phyloP scores from a whole-genome alignment of 1,139 yeast genomes.

The Taphrina populina region DNA sequence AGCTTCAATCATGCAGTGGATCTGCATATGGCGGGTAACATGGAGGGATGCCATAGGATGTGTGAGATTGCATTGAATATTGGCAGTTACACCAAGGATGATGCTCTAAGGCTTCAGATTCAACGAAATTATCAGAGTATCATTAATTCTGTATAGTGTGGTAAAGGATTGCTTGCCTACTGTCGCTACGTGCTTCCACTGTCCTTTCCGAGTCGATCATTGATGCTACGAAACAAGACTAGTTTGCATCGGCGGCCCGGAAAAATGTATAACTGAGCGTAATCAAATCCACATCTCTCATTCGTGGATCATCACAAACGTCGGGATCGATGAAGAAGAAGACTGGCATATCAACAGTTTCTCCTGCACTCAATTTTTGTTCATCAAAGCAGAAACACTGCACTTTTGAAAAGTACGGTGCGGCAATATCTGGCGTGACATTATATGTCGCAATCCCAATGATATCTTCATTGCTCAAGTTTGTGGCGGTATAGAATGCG shows the following conservation, averaged over 20 bases:
- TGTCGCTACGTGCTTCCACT: too few species aligned
- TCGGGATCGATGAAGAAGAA: conserved; percentile 98
- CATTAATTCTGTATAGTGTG: conserved; percentile 4
- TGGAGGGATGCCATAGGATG: conserved; percentile 35
- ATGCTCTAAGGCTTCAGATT: conserved; percentile 2
- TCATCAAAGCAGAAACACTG: conserved; percentile 99
- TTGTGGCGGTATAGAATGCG: conserved; percentile 92
- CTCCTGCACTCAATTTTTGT: conserved; percentile 89
- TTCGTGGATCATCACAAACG: conserved; percentile 87
- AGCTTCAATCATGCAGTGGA: conserved; percentile 39
- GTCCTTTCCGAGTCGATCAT: too few species aligned
- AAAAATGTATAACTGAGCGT: conserved; percentile 92
- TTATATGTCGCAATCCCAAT: conserved; percentile 52
- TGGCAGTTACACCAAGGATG: conserved; percentile 22
- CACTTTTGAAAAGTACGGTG: conserved; percentile 92
- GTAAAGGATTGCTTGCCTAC: too few species aligned
- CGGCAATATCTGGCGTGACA: conserved; percentile 93
- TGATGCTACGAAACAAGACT: too few species aligned
- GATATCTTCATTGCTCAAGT: conserved; percentile 79
- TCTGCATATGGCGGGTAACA: conserved; percentile 32
- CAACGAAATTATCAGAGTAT: conserved; percentile 26
- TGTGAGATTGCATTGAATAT: conserved; percentile 33
- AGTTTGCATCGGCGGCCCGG: too few species aligned
- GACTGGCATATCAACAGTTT: conserved; percentile 95
- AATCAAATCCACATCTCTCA: conserved; percentile 87